phyloP scores from a whole-genome alignment of 2,329 filamentous ascomycete genomes.

The Trichoderma breve region DNA sequence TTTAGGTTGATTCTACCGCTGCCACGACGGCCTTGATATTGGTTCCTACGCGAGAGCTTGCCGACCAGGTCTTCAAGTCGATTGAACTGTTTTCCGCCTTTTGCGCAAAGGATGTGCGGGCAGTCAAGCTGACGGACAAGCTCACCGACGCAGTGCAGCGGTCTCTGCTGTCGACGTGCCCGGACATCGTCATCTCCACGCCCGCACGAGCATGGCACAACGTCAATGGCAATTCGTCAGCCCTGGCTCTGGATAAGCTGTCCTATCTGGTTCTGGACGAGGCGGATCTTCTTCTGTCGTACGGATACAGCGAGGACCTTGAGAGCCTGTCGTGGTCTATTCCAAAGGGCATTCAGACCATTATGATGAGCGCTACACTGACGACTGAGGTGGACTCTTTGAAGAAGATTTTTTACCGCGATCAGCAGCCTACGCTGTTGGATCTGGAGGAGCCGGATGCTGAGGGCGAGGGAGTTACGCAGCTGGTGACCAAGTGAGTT shows the following conservation, averaged over 20 bases:
- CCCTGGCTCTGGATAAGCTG: slow-evolving; percentile 68
- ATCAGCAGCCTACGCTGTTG: slow-evolving; percentile 66
- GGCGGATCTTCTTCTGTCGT: slow-evolving; percentile 88
- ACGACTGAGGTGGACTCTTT: slow-evolving; percentile 83
- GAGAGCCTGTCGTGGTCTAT: slow-evolving; percentile 73
- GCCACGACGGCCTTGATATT: slow-evolving; percentile 78
- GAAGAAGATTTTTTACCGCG: slow-evolving; percentile 77
- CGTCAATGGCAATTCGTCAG: slow-evolving; percentile 61
- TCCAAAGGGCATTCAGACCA: slow-evolving; percentile 82
- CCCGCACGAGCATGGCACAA: slow-evolving; percentile 80
- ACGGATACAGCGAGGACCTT: slow-evolving; percentile 90
- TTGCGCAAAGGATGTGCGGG: slow-evolving; percentile 78
- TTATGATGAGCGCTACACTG: slow-evolving; percentile 91
- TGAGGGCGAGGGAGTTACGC: slow-evolving; percentile 72
- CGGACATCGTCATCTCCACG: slow-evolving; percentile 88
- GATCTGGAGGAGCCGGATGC: slow-evolving; percentile 81
- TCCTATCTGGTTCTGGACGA: slow-evolving; percentile 86
- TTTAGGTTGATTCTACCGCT: slow-evolving; percentile 48
- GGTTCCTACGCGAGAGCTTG: slow-evolving; percentile 91
- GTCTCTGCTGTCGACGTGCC: slow-evolving; percentile 78
- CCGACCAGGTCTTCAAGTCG: slow-evolving; percentile 81
- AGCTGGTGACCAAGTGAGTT: slow-evolving; percentile 77
- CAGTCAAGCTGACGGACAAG: slow-evolving; percentile 85
- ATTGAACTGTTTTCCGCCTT: slow-evolving; percentile 76
- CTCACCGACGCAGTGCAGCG: slow-evolving; percentile 85